phyloP scores from a whole-genome alignment of 352 stramenopile species.

The Plasmopara muralis region DNA sequence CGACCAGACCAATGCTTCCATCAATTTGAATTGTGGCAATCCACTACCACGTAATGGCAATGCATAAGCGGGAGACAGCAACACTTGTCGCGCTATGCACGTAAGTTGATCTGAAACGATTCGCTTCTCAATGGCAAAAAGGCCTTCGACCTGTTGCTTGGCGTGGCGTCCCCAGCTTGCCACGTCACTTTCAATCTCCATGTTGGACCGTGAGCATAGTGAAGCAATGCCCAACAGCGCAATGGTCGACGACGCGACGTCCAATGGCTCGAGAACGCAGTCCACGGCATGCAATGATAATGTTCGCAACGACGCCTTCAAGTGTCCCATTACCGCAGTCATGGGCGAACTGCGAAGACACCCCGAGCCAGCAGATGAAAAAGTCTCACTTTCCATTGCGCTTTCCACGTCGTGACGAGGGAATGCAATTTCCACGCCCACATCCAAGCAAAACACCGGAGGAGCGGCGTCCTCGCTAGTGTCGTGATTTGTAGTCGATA shows the following conservation, averaged over 20 bases:
- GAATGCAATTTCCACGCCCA: slow-evolving; percentile 41
- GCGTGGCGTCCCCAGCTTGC: slow-evolving; percentile 21
- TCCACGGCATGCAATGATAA: slow-evolving; percentile 39
- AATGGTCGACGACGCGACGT: slow-evolving; percentile 26
- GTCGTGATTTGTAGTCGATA: slow-evolving; percentile 1
- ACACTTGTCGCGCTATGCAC: slow-evolving; percentile 24
- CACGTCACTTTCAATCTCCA: slow-evolving; percentile 25
- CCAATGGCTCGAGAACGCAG: slow-evolving; percentile 30
- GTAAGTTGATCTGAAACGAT: slow-evolving; percentile 19
- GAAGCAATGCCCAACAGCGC: slow-evolving; percentile 30
- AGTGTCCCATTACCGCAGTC: slow-evolving; percentile 24
- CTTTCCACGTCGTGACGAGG: slow-evolving; percentile 18
- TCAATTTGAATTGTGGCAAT: slow-evolving; percentile 35
- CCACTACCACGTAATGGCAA: slow-evolving; percentile 33
- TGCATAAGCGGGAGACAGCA: slow-evolving; percentile 29
- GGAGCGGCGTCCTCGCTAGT: slow-evolving; percentile 11
- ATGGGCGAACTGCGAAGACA: slow-evolving; percentile 37
- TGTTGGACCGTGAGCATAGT: slow-evolving; percentile 39
- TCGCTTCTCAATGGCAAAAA: slow-evolving; percentile 26
- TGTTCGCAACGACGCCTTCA: slow-evolving; percentile 28
- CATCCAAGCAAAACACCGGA: slow-evolving; percentile 38
- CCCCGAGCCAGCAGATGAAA: slow-evolving; percentile 9
- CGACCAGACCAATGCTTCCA: slow-evolving; percentile 30
- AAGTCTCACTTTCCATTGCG: slow-evolving; percentile 12
- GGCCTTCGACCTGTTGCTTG: slow-evolving; percentile 20